Base-by-base conservation (phyloP, 1,284 basidiomycete species). In the Rhizopogon parksii region DNA sequence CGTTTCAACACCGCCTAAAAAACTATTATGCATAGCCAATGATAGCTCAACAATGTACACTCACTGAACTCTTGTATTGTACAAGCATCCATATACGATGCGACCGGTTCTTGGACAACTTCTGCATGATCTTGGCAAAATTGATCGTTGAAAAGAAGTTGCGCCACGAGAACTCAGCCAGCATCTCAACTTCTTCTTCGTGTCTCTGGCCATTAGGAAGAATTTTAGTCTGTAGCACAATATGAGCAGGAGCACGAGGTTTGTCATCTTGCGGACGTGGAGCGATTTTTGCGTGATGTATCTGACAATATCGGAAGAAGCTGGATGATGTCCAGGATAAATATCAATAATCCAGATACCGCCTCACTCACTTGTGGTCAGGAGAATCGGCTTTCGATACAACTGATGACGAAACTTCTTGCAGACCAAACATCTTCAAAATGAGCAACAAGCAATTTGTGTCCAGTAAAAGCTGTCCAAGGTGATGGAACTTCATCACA, bases 111-210 rank as follows among this genome's bases (percentile, higher is more conserved):
- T 99, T 99, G 1, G 94, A 95, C 56, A 99, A 69, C 71, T 98
- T 98, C 68, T 99, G 96, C 80, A 99, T 86, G 57, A 99, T 91
- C 66, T 94, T 94, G 24, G 95, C 91, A 65, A 98, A 97, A 68
- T 98, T 98, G 71, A 98, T 95, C n/a, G 87, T 85, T 7, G 93
- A 83, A 70, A 98, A 99, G 69, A 99, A 97, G 71, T 99, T 99
- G 50, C 96, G 76, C 94, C 95, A 99, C 4, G 93, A 96, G 68
- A 91, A 99, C 46, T 97, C 93, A 15, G 85, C 88, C 50, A 98
- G 77, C 62, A 96, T 75, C 62, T 97, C 94, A 25, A 96, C 74
- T 58, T 96, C 94, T 60, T 93, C 91, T 49, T 90, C 85, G 24
- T 80, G 79, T 60, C 73, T 79, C 59, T 83, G 77, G 38, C 85